Conservation (phyloP, 768 basidiomycete genomes). For the Clathrus columnatus region DNA sequence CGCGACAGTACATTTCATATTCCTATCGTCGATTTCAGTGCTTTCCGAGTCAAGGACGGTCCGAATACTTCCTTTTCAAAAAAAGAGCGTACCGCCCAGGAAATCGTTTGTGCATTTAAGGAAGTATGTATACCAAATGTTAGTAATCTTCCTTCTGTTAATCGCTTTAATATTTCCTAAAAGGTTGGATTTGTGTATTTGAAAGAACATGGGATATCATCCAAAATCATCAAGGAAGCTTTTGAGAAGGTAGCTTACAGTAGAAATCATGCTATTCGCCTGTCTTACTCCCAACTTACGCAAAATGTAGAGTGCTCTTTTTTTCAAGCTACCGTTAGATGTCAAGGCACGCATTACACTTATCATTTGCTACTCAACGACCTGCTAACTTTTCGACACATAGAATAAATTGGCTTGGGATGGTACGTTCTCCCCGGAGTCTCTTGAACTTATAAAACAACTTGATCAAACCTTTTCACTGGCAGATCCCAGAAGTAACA, state of each 20-base stretch:
- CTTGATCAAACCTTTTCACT: neutral
- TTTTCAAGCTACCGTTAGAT: conserved; percentile 58
- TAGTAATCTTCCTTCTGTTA: too few species aligned
- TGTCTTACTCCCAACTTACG: neutral
- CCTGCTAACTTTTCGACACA: neutral
- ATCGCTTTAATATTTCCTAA: too few species aligned
- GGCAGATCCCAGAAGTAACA: conserved; percentile 66
- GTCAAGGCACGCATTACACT: conserved; percentile 45
- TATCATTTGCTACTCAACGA: neutral
- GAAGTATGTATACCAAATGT: conserved; percentile 23
- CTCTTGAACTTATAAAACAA: neutral
- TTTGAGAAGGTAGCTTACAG: conserved; percentile 51
- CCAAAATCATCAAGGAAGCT: conserved; percentile 44
- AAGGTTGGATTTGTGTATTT: conserved; percentile 78
- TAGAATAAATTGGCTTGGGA: conserved; percentile 69
- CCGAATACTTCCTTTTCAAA: conserved; percentile 39
- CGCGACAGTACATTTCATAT: conserved; percentile 44
- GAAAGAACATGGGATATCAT: conserved; percentile 59
- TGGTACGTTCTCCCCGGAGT: conserved; percentile 6
- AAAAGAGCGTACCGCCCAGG: conserved; percentile 47
- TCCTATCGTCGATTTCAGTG: conserved; percentile 72
- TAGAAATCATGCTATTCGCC: neutral
- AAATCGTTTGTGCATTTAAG: conserved; percentile 68
- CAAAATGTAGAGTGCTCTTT: conserved; percentile 56
- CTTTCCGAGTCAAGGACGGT: conserved; percentile 42